Evolutionary conservation across 169 alveolate genomes (phyloP).

Genomic region (Plasmodium fragile): DNA sequence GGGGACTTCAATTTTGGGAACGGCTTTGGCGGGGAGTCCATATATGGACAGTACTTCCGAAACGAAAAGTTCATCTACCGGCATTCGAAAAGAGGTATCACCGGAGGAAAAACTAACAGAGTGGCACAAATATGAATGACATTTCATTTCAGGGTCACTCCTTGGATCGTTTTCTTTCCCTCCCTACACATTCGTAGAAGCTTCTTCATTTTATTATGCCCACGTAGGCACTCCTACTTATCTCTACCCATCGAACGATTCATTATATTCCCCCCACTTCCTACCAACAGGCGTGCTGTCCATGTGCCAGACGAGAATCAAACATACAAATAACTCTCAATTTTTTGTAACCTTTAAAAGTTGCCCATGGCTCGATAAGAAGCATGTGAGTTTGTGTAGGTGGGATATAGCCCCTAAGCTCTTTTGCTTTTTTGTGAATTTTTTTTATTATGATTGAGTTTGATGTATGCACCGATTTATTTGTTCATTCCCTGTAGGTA

Average conservation of each 20-base stretch:
- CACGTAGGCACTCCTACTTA: not conserved
- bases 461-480: not conserved
- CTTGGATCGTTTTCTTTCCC: not conserved
- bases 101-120: not conserved
- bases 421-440: not conserved
- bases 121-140: not conserved
- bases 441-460: not conserved
- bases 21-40: conserved; percentile 91
- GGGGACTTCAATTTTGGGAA: conserved; percentile 91
- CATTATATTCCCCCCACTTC: not conserved
- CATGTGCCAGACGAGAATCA: conserved; percentile 87
- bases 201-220: not conserved
- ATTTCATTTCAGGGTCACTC: not conserved
- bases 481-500: conserved; percentile 75
- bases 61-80: conserved; percentile 85
- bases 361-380: conserved; percentile 95
- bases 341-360: conserved; percentile 94
- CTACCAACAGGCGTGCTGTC: conserved; percentile 84
- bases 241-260: conserved; percentile 16
- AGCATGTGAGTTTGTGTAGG: conserved; percentile 89
- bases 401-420: not conserved
- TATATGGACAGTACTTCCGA: conserved; percentile 89
- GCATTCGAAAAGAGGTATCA: conserved; percentile 87
- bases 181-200: not conserved
- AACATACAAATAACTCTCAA: conserved; percentile 93